These are phyloP conservation scores for Symmetrospora coprosmae DNA, from an alignment of 768 basidiomycete genomes.

Conservation along the genomic window DNA sequence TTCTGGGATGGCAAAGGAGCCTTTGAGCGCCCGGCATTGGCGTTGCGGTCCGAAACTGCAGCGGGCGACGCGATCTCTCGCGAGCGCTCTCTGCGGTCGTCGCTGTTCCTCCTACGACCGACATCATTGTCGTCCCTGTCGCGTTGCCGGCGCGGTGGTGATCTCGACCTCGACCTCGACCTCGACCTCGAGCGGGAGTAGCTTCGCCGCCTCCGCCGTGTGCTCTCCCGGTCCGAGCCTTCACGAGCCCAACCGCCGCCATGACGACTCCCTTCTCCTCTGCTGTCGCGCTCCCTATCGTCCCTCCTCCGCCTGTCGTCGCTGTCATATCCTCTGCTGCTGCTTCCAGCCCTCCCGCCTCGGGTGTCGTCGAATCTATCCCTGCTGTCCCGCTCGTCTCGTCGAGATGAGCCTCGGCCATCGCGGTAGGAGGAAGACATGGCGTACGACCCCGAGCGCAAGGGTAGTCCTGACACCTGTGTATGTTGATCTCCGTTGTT, in stretches of 20 bases:
- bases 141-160: conserved; percentile 21
- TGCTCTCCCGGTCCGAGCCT: no score
- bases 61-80: background rate
- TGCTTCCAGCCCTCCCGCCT: background rate
- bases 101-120: conserved; percentile 8
- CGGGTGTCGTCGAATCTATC: background rate
- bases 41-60: no score
- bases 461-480: background rate
- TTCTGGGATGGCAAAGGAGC: conserved; percentile 15
- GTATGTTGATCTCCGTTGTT: background rate
- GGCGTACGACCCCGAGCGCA: background rate
- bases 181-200: conserved; percentile 21
- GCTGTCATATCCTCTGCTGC: background rate
- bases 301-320: background rate
- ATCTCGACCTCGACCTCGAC: conserved; percentile 2
- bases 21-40: background rate
- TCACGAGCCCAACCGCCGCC: no score
- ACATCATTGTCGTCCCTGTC: conserved; percentile 14
- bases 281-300: background rate
- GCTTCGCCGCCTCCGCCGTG: conserved; percentile 16
- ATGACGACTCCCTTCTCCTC: background rate
- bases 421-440: background rate
- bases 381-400: background rate
- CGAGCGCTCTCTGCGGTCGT: background rate
- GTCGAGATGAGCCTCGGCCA: background rate